Conservation (phyloP, 805 yeast genomes). For the Tetrapisispora namnaoensis region DNA sequence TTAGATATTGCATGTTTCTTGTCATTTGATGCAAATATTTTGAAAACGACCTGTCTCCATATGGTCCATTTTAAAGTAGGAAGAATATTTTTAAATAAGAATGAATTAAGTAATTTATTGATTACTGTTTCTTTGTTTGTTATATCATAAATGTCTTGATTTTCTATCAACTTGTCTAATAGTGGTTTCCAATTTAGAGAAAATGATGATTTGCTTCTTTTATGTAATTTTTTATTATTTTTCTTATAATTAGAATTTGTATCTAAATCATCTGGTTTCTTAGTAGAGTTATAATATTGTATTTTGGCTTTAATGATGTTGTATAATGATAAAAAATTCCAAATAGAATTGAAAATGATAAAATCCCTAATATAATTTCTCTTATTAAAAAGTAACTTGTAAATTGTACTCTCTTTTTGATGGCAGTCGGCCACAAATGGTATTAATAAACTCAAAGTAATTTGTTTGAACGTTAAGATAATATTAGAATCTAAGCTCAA, state of each 20-base stretch:
- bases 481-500: constrained; percentile 2
- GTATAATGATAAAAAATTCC: constrained; percentile 13
- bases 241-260: background rate
- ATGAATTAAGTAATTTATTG: constrained; percentile 17
- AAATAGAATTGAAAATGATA: constrained; percentile 9
- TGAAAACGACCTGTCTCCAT: constrained; percentile 17
- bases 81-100: constrained; percentile 13
- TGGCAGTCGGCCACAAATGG: constrained; percentile 7
- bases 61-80: constrained; percentile 22
- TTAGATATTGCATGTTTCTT: background rate
- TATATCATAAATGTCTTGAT: constrained; percentile 13
- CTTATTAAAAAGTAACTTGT: constrained; percentile 9
- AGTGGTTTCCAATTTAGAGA: constrained; percentile 14
- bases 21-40: constrained; percentile 4
- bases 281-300: background rate
- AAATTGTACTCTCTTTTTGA: background rate
- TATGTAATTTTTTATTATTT: background rate
- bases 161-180: constrained; percentile 18
- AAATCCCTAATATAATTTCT: constrained; percentile 13
- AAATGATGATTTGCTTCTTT: constrained; percentile 7
- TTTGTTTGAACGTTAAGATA: constrained; percentile 7
- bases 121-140: constrained; percentile 9
- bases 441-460: constrained; percentile 8
- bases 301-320: constrained; percentile 2
- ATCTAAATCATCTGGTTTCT: background rate